A percentile compares a stretch with the other conserved stretches of the same genome.
Conservation (phyloP, 2,329 filamentous ascomycete species). For the Diaporthe ampelina region DNA sequence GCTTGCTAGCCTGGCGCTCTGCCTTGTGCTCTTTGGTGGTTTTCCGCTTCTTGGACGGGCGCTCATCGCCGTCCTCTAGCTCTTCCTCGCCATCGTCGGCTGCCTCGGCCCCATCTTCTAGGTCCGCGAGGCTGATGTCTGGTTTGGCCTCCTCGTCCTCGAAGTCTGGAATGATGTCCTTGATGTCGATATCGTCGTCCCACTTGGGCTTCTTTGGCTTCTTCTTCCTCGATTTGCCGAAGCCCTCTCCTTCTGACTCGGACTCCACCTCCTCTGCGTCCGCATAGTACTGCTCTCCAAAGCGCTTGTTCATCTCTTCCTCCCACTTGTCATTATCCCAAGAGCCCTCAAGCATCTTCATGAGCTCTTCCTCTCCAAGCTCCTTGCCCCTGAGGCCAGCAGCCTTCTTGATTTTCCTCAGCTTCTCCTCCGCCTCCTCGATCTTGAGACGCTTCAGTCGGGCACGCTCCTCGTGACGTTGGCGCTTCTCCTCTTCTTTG, state of each 20-base stretch:
- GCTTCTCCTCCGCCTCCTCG: constrained; percentile 89
- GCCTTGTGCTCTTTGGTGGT: constrained; percentile 72
- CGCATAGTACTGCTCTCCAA: constrained; percentile 93
- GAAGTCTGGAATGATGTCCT: constrained; percentile 90
- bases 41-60: constrained; percentile 69
- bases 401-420: constrained; percentile 89
- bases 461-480: constrained; percentile 84
- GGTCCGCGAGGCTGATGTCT: constrained; percentile 69
- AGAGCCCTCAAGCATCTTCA: constrained; percentile 84
- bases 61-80: constrained; percentile 59
- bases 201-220: constrained; percentile 87
- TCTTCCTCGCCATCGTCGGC: constrained; percentile 53
- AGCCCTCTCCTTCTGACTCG: constrained; percentile 71
- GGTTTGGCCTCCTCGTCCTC: constrained; percentile 73
- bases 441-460: constrained; percentile 89
- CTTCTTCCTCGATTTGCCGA: constrained; percentile 70
- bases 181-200: constrained; percentile 98
- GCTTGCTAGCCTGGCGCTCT: constrained; percentile 71
- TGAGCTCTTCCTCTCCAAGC: constrained; percentile 83
- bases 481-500: constrained; percentile 82
- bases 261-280: constrained; percentile 74
- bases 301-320: constrained; percentile 87
- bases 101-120: constrained; percentile 54
- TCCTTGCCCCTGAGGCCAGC: constrained; percentile 81
- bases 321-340: constrained; percentile 96